Conservation (phyloP, 306 rosid species). For the Lathyrus oleraceus region DNA sequence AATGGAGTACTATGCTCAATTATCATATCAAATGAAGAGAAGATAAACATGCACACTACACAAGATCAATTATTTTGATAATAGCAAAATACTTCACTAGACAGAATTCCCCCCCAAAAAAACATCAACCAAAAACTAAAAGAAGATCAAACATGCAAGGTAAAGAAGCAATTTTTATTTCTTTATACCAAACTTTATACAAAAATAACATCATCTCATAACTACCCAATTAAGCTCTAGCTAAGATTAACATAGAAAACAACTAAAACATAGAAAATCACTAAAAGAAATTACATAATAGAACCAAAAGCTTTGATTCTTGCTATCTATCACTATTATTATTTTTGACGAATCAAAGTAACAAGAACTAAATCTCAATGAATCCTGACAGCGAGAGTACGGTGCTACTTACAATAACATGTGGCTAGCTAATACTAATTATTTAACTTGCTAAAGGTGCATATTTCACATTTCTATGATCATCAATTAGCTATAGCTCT, state of each 20-base stretch:
- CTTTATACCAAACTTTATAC: constrained; percentile 35
- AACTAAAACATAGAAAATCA: background rate
- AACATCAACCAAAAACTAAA: background rate
- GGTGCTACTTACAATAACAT: background rate
- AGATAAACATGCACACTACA: constrained; percentile 9
- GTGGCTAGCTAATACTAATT: background rate
- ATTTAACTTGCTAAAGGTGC: background rate
- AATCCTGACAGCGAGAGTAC: background rate
- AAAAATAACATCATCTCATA: constrained; percentile 31
- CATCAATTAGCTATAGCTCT: constrained; percentile 45
- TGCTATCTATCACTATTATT: background rate
- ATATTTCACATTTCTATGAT: background rate
- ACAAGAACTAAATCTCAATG: background rate
- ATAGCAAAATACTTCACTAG: background rate
- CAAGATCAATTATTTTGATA: constrained; percentile 6
- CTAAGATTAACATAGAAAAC: constrained; percentile 35
- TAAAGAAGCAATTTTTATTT: constrained; percentile 15
- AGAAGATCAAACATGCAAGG: constrained; percentile 15
- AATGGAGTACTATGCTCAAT: background rate
- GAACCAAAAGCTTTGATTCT: background rate
- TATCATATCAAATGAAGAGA: constrained; percentile 26
- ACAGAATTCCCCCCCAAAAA: constrained; percentile 15
- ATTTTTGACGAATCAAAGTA: background rate
- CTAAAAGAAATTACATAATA: constrained; percentile 14
- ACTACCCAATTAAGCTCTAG: constrained; percentile 26